These are phyloP conservation scores for Pseudocercospora fuligena DNA, from an alignment of 2,329 filamentous ascomycete genomes.

Conservation along the genomic window DNA sequence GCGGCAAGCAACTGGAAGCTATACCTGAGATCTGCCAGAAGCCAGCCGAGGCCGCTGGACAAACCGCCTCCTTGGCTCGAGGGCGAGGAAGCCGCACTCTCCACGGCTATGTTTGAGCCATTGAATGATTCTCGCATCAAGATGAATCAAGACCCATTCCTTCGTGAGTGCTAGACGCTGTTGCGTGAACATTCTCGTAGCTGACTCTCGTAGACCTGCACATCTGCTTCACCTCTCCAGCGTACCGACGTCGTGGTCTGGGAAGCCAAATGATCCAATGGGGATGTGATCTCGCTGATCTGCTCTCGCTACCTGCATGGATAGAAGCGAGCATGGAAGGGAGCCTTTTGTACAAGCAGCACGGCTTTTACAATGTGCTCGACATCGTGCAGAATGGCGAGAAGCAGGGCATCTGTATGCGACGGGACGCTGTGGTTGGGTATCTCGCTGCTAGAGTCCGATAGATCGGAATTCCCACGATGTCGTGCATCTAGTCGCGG, in stretches of 20 bases:
- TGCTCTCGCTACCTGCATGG: conserved; percentile 39
- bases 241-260: conserved; percentile 43
- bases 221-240: conserved; percentile 43
- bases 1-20: conserved; percentile 4
- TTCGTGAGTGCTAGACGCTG: background rate
- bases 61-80: background rate
- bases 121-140: background rate
- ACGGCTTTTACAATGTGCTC: conserved; percentile 30
- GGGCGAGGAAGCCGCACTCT: background rate
- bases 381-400: conserved; percentile 13
- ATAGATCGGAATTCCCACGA: too few species aligned
- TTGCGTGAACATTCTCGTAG: background rate
- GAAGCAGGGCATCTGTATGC: conserved; percentile 10
- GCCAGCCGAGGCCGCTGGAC: background rate
- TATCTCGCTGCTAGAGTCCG: too few species aligned
- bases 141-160: background rate
- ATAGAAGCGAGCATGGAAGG: conserved; percentile 36
- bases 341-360: conserved; percentile 33
- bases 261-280: conserved; percentile 46
- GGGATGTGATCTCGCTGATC: conserved; percentile 43
- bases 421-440: background rate
- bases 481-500: too few species aligned
- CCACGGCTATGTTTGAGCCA: background rate
- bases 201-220: conserved; percentile 38
- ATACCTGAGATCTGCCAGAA: background rate